A percentile compares a stretch with the other conserved stretches of the same genome.
phyloP scores from a whole-genome alignment of 2,329 filamentous ascomycete genomes.

The Sclerotiophoma versabilis region DNA sequence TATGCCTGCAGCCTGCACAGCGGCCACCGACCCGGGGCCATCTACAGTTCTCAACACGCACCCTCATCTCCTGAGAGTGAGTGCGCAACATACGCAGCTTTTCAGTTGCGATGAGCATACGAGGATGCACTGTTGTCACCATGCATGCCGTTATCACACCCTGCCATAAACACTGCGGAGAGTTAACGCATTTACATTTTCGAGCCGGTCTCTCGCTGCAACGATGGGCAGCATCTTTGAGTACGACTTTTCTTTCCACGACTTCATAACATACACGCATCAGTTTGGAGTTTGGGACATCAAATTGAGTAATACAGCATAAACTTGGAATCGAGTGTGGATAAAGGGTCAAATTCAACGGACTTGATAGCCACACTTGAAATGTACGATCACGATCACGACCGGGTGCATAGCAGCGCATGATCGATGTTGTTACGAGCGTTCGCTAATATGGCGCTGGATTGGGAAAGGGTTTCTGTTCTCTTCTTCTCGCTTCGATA shows the following conservation, averaged over 20 bases:
- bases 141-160: slow-evolving; percentile 1
- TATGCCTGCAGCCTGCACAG: slow-evolving; percentile 74
- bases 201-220: slow-evolving; percentile 32
- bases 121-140: slow-evolving; percentile 3
- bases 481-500: background rate
- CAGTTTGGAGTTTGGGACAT: slow-evolving; percentile 34
- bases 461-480: background rate
- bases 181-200: slow-evolving; percentile 26
- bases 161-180: background rate
- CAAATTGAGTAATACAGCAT: slow-evolving; percentile 18
- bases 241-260: slow-evolving; percentile 14
- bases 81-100: slow-evolving; percentile 32
- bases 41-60: slow-evolving; percentile 20
- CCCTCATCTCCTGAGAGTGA: slow-evolving; percentile 40
- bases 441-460: slow-evolving; percentile 24
- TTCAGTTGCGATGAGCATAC: slow-evolving; percentile 19
- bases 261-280: slow-evolving; percentile 26
- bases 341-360: slow-evolving; percentile 14
- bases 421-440: slow-evolving; percentile 24
- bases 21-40: slow-evolving; percentile 34
- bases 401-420: slow-evolving; percentile 23
- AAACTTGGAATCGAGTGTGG: slow-evolving; percentile 20
- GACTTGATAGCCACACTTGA: slow-evolving; percentile 19
- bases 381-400: slow-evolving; percentile 38
- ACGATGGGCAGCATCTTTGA: slow-evolving; percentile 19